These are phyloP conservation scores for Coemansia sp. DNA, from an alignment of 192 early-diverging fungal species.

Conservation along the genomic window DNA sequence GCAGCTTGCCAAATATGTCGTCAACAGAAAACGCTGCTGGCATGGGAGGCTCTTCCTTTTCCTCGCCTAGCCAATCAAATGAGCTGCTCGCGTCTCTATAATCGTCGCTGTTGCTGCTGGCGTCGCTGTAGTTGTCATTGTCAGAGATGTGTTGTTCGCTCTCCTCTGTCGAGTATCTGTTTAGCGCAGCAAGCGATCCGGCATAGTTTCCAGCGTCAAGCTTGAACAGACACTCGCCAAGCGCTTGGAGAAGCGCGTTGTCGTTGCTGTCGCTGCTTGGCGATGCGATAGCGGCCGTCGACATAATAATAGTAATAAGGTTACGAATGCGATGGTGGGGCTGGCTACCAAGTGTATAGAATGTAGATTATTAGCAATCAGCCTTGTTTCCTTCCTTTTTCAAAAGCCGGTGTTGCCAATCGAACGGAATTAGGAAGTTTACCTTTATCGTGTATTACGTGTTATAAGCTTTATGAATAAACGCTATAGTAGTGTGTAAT, in stretches of 20 bases:
- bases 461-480: too few relatives aligned
- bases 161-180: constrained; percentile 13
- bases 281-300: neutral
- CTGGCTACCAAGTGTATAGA: too few relatives aligned
- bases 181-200: constrained; percentile 31
- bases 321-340: neutral
- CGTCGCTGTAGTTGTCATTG: constrained; percentile 20
- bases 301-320: neutral
- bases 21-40: constrained; percentile 12
- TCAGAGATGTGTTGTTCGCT: neutral
- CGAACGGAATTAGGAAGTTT: too few relatives aligned
- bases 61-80: constrained; percentile 25
- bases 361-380: neutral
- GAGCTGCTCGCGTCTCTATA: constrained; percentile 54
- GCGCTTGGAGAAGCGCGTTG: constrained; percentile 16
- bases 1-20: constrained; percentile 29
- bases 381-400: neutral
- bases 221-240: constrained; percentile 41
- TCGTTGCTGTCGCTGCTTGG: constrained; percentile 1
- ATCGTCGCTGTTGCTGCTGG: constrained; percentile 42
- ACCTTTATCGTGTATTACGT: too few relatives aligned
- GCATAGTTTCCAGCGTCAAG: constrained; percentile 41
- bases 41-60: neutral
- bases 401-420: too few relatives aligned
- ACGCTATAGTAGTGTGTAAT: too few relatives aligned